Conservation (phyloP, 1,284 basidiomycete genomes). For the Cutaneotrichosporon sp. region DNA sequence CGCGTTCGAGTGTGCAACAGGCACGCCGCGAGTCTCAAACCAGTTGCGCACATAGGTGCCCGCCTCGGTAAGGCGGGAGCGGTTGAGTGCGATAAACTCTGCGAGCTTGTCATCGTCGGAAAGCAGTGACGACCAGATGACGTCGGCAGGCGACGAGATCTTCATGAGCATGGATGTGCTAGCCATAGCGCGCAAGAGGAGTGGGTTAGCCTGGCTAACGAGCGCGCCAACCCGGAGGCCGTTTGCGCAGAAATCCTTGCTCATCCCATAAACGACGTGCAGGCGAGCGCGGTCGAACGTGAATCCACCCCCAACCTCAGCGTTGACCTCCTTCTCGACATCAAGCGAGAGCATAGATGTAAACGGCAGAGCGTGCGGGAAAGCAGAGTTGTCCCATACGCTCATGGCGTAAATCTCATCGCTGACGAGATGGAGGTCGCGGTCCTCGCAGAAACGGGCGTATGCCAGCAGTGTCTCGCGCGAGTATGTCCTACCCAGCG, state of each 20-base stretch:
- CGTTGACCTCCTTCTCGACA: constrained; percentile 46
- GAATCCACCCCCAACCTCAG: constrained; percentile 22
- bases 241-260: constrained; percentile 56
- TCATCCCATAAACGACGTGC: constrained; percentile 53
- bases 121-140: constrained; percentile 46
- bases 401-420: constrained; percentile 56
- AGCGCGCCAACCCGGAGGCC: constrained; percentile 53
- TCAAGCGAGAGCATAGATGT: constrained; percentile 53
- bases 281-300: constrained; percentile 50
- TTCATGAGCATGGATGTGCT: constrained; percentile 51
- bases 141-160: constrained; percentile 48
- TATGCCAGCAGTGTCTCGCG: constrained; percentile 53
- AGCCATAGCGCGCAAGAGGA: constrained; percentile 50
- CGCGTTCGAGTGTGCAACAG: constrained; percentile 46
- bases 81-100: constrained; percentile 43
- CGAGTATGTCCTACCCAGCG: constrained; percentile 51
- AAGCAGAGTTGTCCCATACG: constrained; percentile 44
- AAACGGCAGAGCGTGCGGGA: constrained; percentile 44
- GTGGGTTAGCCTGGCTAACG: constrained; percentile 53
- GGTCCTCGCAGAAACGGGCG: constrained; percentile 53
- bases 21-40: constrained; percentile 46
- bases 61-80: constrained; percentile 40
- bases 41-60: constrained; percentile 41
- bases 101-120: constrained; percentile 33
- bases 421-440: constrained; percentile 53